Percentiles rank a stretch among this genome's conserved stretches.
phyloP scores from a whole-genome alignment of 2,329 filamentous ascomycete species.

The Teratosphaeria viscida region DNA sequence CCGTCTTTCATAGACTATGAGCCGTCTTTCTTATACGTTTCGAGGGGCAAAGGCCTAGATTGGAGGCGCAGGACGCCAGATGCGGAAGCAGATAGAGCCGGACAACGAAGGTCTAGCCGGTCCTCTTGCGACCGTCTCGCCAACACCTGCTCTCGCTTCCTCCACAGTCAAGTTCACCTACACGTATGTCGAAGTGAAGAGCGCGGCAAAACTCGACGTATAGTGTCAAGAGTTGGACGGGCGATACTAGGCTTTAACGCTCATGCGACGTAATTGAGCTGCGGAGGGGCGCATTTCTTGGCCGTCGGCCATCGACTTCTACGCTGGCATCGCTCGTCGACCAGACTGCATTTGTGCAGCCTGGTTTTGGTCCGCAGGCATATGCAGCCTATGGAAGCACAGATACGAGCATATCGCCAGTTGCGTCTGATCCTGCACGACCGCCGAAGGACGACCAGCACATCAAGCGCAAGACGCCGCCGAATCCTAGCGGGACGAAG shows the following conservation, averaged over 20 bases:
- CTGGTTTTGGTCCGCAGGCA: constrained; percentile 62
- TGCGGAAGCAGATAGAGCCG: background rate
- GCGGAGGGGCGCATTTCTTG: background rate
- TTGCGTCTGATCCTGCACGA: constrained; percentile 4
- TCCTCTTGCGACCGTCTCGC: background rate
- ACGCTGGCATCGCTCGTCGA: constrained; percentile 25
- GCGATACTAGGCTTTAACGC: background rate
- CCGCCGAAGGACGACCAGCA: background rate
- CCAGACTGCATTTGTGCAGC: constrained; percentile 71
- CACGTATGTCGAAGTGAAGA: background rate
- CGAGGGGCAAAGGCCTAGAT: background rate
- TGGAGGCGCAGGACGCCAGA: background rate
- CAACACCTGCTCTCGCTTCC: background rate
- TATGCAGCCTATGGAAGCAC: constrained; percentile 12
- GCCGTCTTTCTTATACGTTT: background rate
- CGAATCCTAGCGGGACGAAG: constrained; percentile 14
- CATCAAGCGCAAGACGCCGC: constrained; percentile 18
- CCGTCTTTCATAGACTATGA: background rate
- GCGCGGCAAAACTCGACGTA: background rate
- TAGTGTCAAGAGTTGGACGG: background rate
- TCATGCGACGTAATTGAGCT: background rate
- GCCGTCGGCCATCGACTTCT: background rate
- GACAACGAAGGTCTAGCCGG: background rate
- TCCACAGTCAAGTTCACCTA: background rate
- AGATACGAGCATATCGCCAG: constrained; percentile 4